These are phyloP conservation scores for Hanseniaspora clermontiae DNA, from an alignment of 805 yeast species.

Conservation along the genomic window DNA sequence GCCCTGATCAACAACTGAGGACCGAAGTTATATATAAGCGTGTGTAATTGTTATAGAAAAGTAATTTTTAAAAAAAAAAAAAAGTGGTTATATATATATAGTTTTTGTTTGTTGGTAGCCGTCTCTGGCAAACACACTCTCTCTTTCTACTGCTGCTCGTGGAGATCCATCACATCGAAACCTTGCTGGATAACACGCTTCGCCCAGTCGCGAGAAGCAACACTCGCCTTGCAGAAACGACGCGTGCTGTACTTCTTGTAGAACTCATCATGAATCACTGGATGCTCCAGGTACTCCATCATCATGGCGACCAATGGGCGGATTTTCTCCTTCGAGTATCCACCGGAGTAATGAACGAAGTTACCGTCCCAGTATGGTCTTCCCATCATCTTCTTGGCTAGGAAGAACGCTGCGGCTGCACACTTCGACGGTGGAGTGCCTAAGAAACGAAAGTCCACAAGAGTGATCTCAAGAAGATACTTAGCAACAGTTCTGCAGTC, in stretches of 20 bases:
- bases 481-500: conserved; percentile 84
- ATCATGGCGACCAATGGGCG: conserved; percentile 61
- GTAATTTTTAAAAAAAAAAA: neutral
- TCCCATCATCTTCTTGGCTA: conserved; percentile 65
- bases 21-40: too few species aligned
- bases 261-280: conserved; percentile 82
- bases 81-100: too few species aligned
- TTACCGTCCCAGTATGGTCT: conserved; percentile 71
- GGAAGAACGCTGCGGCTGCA: conserved; percentile 82
- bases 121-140: too few species aligned
- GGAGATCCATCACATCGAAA: conserved; percentile 30
- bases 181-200: conserved; percentile 36
- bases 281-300: conserved; percentile 62
- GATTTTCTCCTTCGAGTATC: conserved; percentile 62
- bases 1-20: neutral
- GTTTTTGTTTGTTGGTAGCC: too few species aligned
- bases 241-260: conserved; percentile 86
- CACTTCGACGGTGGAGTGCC: conserved; percentile 70
- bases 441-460: conserved; percentile 67
- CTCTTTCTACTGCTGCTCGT: conserved; percentile 24
- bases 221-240: conserved; percentile 74
- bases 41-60: too few species aligned
- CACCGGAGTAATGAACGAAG: conserved; percentile 83
- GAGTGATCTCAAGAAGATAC: conserved; percentile 66
- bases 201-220: conserved; percentile 75